Percentiles rank a stretch among this genome's conserved stretches.
These are phyloP conservation scores for Tylopilus sp. DNA, from an alignment of 768 basidiomycete species.

Conservation along the genomic window DNA sequence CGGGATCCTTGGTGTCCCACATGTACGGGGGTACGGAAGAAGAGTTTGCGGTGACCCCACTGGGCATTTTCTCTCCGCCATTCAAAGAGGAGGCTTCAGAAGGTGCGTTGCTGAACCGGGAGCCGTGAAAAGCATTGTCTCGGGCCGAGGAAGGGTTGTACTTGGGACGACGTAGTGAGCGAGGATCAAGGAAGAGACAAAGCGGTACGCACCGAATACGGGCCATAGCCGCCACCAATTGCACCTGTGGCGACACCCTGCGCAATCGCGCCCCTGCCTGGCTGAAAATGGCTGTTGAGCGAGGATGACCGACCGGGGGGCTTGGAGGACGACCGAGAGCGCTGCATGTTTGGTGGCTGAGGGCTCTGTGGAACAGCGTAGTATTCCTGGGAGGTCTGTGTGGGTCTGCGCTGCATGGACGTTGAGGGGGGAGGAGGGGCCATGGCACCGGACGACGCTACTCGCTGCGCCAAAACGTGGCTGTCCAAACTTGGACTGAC, in stretches of 20 bases:
- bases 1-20: conserved; percentile 79
- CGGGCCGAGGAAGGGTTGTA: conserved; percentile 51
- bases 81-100: conserved; percentile 43
- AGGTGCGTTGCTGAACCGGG: conserved; percentile 56
- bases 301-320: conserved; percentile 29
- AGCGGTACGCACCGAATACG: conserved; percentile 66
- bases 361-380: conserved; percentile 67
- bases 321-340: conserved; percentile 22
- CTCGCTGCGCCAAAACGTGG: conserved; percentile 20
- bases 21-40: conserved; percentile 66
- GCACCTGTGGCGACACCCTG: conserved; percentile 77
- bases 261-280: conserved; percentile 55
- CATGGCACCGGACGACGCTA: conserved; percentile 1
- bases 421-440: conserved; percentile 11
- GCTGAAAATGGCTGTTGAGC: conserved; percentile 27
- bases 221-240: conserved; percentile 80
- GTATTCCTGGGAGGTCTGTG: conserved; percentile 51
- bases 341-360: conserved; percentile 35
- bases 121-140: conserved; percentile 42
- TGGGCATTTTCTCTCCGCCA: conserved; percentile 36
- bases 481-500: conserved; percentile 20
- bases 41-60: conserved; percentile 39
- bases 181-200: not conserved
- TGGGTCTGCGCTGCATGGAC: conserved; percentile 42
- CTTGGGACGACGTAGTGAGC: conserved; percentile 31